Conservation (phyloP, 352 stramenopile genomes). For the Saprolegnia parasitica region DNA sequence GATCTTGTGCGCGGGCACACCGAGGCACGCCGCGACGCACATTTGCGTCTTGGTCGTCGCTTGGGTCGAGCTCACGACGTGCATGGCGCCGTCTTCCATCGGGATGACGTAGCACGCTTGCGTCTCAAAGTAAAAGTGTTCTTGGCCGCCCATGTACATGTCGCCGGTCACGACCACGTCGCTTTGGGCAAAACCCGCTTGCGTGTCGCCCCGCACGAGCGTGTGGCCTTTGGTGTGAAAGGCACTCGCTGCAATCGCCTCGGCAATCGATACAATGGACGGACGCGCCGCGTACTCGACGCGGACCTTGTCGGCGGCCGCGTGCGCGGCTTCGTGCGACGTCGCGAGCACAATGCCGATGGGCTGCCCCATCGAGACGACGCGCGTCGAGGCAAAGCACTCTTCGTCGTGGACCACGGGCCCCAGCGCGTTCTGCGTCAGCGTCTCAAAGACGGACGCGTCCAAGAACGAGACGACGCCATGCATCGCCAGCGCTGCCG, state of each 20-base stretch:
- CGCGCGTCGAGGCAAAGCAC: constrained; percentile 68
- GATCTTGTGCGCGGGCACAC: constrained; percentile 87
- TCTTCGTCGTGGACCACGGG: constrained; percentile 84
- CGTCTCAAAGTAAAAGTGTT: constrained; percentile 96
- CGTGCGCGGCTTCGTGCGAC: constrained; percentile 68
- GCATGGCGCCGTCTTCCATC: constrained; percentile 83
- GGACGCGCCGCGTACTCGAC: constrained; percentile 87
- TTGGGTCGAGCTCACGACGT: constrained; percentile 93
- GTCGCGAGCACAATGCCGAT: constrained; percentile 80
- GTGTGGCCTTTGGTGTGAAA: constrained; percentile 84
- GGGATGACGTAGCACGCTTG: constrained; percentile 79
- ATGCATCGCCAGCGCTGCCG: constrained; percentile 69
- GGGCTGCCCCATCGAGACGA: constrained; percentile 72
- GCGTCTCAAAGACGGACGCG: constrained; percentile 57
- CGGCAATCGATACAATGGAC: constrained; percentile 92
- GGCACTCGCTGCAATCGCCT: constrained; percentile 89
- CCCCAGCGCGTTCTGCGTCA: constrained; percentile 77
- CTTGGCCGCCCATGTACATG: constrained; percentile 88
- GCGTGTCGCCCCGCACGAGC: constrained; percentile 81
- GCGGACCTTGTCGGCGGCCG: constrained; percentile 74
- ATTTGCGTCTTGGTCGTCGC: constrained; percentile 91
- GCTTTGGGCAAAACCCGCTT: constrained; percentile 56
- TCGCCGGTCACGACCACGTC: constrained; percentile 83
- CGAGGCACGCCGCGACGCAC: constrained; percentile 85
- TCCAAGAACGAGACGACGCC: constrained; percentile 89